Evolutionary conservation across 306 rosid genomes (phyloP).

Genomic region (Acmispon strigosus): DNA sequence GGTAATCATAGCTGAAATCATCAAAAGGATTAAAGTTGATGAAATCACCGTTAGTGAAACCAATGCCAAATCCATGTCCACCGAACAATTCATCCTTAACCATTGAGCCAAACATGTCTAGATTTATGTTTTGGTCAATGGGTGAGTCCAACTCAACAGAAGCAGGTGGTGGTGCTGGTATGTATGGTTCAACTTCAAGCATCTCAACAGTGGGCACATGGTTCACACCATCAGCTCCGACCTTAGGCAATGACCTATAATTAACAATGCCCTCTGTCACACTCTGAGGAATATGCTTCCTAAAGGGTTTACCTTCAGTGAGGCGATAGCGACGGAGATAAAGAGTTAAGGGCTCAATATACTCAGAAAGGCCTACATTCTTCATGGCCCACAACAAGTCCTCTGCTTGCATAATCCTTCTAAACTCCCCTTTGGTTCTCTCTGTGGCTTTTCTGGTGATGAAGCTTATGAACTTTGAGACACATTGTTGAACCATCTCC

Average conservation of each 20-base stretch:
- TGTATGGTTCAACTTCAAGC: no score
- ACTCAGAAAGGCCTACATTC: neutral
- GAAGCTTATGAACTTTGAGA: neutral
- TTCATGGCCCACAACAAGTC: conserved; percentile 13
- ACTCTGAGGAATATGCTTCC: neutral
- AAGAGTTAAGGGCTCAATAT: neutral
- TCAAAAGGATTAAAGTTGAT: neutral
- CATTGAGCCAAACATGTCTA: neutral
- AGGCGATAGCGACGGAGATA: neutral
- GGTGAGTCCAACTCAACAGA: neutral
- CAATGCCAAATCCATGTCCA: neutral
- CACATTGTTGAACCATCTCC: neutral
- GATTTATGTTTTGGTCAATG: neutral
- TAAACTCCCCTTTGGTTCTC: neutral
- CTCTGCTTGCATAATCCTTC: neutral
- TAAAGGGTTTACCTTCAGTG: neutral
- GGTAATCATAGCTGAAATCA: neutral
- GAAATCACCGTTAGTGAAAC: neutral
- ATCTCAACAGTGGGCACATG: no score
- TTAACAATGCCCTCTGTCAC: neutral
- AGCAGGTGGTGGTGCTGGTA: neutral
- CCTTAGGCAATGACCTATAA: neutral
- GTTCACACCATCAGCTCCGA: no score
- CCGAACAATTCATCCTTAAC: no score
- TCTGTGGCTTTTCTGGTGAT: neutral